Evolutionary conservation across 2,329 filamentous ascomycete genomes (phyloP).

Genomic region (Pseudocercospora vitis): DNA sequence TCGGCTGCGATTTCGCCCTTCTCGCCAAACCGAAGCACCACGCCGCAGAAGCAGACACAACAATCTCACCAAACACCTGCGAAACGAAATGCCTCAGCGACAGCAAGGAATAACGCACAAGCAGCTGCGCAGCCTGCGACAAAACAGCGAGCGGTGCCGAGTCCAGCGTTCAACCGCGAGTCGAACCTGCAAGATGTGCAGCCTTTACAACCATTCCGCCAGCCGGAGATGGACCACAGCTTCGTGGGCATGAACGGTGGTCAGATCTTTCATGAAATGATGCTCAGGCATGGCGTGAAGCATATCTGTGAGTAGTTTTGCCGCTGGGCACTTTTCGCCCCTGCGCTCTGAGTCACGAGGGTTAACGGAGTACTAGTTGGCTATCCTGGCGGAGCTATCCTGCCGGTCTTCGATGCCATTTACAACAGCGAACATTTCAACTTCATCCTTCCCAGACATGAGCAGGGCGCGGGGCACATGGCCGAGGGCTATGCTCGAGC

Average conservation of each 20-base stretch:
- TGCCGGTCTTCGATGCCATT: slow-evolving; percentile 97
- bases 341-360: slow-evolving; percentile 8
- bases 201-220: slow-evolving; percentile 48
- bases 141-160: slow-evolving; percentile 43
- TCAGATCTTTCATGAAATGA: slow-evolving; percentile 99
- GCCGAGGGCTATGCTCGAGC: slow-evolving; percentile 94
- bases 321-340: neutral
- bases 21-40: slow-evolving; percentile 44
- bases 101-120: slow-evolving; percentile 47
- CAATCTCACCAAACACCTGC: slow-evolving; percentile 21
- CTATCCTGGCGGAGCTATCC: slow-evolving; percentile 93
- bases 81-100: slow-evolving; percentile 41
- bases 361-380: slow-evolving; percentile 44
- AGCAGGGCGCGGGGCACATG: slow-evolving; percentile 98
- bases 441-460: slow-evolving; percentile 91
- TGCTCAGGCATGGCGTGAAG: slow-evolving; percentile 88
- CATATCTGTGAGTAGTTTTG: slow-evolving; percentile 74
- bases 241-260: slow-evolving; percentile 95
- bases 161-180: slow-evolving; percentile 54
- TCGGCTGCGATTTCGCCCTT: slow-evolving; percentile 48
- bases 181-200: slow-evolving; percentile 43
- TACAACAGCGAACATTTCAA: slow-evolving; percentile 97
- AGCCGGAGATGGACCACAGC: slow-evolving; percentile 55
- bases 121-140: slow-evolving; percentile 39
- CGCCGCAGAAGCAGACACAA: slow-evolving; percentile 12